Evolutionary conservation across 164 flowering plant species (phyloP), one percentile per base, ranked within the genome.

Genomic region (Tetrastigma voinierianum): DNA sequence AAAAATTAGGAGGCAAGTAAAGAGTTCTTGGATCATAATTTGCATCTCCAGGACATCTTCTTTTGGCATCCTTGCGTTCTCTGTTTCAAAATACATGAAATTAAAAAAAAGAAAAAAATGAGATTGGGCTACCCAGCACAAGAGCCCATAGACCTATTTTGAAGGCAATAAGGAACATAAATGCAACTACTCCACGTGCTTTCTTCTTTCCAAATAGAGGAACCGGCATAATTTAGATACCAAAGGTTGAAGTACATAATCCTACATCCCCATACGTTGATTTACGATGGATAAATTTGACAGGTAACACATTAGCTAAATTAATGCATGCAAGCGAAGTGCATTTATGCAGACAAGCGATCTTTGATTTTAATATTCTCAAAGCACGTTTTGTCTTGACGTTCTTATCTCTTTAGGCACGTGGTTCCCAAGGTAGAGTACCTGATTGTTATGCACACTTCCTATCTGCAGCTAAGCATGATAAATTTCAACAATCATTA

Each of bases 11-110:
- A 70, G 96, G 99, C 82, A 96, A n/a, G n/a, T n/a, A n/a, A 19
- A 96, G 77, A 70, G 95, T 96, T 74, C 78, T 90, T n/a, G n/a
- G 83, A 70, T 93, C 98, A 82, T 87, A 96, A 75, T 87, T 69
- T 49, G 46, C 72, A 83, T 93, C 93, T 53, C 86, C 93, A 63
- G 95, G 96, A 25, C 77, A 74, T 70, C 98, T 87, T 68, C 82
- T 76, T 44, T 76, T 82, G 48, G 90, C 95, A 90, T 96, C 99
- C 72, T 75, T 82, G 8, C 88, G 90, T 19, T 76, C 83, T 68
- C 97, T 95, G 83, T 61, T 53, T 44, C 59, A 69, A 53, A 25
- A 71, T 32, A 40, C 13, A 59, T 61, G 11, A 1, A 49, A 16
- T 43, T 62, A 43, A 57, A 44, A 47, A 75, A 18, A 47, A n/a